Evolutionary conservation across 768 basidiomycete genomes (phyloP).

Genomic region (Russula vinacea): DNA sequence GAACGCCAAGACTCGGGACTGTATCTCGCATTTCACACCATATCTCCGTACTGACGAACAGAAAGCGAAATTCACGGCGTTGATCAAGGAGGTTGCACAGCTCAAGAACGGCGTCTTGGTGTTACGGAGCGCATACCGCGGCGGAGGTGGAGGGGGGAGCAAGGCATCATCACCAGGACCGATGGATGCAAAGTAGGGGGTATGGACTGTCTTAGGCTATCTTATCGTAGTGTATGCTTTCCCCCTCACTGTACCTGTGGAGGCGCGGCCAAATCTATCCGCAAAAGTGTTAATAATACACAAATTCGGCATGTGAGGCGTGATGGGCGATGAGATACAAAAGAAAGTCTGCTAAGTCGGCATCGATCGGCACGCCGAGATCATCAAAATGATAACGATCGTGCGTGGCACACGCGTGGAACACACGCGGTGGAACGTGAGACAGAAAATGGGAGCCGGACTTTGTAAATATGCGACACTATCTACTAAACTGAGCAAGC

Average conservation of each 20-base stretch:
- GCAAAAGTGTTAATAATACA: constrained; percentile 25
- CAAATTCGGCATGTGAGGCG: constrained; percentile 11
- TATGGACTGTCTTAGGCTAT: neutral
- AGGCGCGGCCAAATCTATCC: constrained; percentile 15
- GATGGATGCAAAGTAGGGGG: constrained; percentile 17
- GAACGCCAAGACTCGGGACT: constrained; percentile 73
- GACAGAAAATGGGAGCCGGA: constrained; percentile 8
- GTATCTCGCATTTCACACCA: constrained; percentile 74
- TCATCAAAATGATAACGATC: constrained; percentile 22
- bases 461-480: constrained; percentile 26
- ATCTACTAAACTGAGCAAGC: constrained; percentile 20
- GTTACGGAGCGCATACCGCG: constrained; percentile 36
- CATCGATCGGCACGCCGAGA: constrained; percentile 18
- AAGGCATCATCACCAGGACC: constrained; percentile 24
- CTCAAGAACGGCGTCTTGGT: constrained; percentile 64
- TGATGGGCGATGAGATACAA: constrained; percentile 20
- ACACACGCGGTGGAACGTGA: constrained; percentile 17
- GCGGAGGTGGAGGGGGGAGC: constrained; percentile 18
- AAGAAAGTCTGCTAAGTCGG: constrained; percentile 10
- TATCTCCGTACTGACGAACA: constrained; percentile 67
- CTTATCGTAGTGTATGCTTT: constrained; percentile 16
- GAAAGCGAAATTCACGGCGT: constrained; percentile 70
- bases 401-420: constrained; percentile 23
- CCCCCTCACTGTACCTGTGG: too few species aligned
- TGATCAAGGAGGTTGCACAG: constrained; percentile 77